Base-by-base conservation (phyloP, 495 filamentous ascomycete species). In the Neurospora sp. region DNA sequence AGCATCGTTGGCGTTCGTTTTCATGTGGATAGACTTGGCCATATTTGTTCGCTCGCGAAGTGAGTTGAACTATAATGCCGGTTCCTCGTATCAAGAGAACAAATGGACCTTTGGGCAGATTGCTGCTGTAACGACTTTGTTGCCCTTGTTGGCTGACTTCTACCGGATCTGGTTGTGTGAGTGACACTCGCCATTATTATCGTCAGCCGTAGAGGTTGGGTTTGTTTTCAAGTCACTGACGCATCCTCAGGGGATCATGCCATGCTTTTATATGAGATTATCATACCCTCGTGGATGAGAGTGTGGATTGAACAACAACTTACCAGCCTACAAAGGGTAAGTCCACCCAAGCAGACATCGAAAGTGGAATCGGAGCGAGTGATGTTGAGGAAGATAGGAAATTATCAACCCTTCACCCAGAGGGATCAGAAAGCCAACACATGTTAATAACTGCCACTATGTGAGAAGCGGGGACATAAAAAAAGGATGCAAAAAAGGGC, bases 151-250 rank as follows among this genome's bases (percentile, higher is more conserved):
- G 20, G 46, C 46, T 2, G 46, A 54, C n/a, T 20, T 54, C 46
- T 54, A 54, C 81, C 46, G 46, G 46, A 54, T 54, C 46, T 54
- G 46, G 46, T 6, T 54, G 46, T 54, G 46, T 23, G 20, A 54
- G 20, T 54, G 46, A 54, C 20, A 54, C 46, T 54, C 46, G 4
- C n/a, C 23, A 0, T 0, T 54, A 23, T 54, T 23, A 5, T 54
- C 4, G 20, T 54, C 3, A 20, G 44, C 44, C 7, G 40, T 18
- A 18, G 41, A 44, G 41, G 41, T 18, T 44, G 41, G 14, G 6
- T 23, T 3, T 49, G 3, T 49, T 49, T 49, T 46, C 16, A 44
- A 16, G 12, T n/a, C 8, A 49, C 46, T 54, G 8, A 27, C 46
- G 46, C 20, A 54, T 46, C 3, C n/a, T 20, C 46, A 54, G 44